Percentiles rank a stretch among this genome's conserved stretches.
Evolutionary conservation across 176 grass and related monocot genomes (phyloP).

Genomic region (Avena eriantha): DNA sequence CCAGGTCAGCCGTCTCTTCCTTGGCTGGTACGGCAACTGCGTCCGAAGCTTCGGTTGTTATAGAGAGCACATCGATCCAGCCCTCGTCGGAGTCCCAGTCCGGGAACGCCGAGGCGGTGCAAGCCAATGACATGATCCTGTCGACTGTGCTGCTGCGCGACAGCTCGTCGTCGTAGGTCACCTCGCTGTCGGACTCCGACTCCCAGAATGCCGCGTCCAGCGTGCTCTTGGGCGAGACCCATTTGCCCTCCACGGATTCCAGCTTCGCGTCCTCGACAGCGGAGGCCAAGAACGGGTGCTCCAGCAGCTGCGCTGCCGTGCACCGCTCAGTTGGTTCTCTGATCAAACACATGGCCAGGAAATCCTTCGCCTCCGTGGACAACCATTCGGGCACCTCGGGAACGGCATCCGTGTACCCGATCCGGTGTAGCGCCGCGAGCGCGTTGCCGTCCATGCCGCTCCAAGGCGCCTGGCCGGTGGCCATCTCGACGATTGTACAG

Average conservation of each 20-base stretch:
- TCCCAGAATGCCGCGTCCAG: slow-evolving; percentile 68
- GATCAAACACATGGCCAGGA: too few species aligned
- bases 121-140: slow-evolving; percentile 33
- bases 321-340: too few species aligned
- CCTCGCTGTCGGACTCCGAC: slow-evolving; percentile 42
- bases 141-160: background rate
- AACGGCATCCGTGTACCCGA: background rate
- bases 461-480: background rate
- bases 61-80: background rate
- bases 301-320: too few species aligned
- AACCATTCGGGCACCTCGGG: slow-evolving; percentile 56
- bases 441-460: too few species aligned
- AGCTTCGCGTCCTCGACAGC: background rate
- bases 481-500: background rate
- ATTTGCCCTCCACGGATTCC: background rate
- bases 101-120: slow-evolving; percentile 15
- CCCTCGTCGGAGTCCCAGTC: slow-evolving; percentile 35
- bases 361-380: slow-evolving; percentile 1
- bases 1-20: too few species aligned
- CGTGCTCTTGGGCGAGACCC: slow-evolving; percentile 82
- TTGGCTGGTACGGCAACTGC: too few species aligned
- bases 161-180: background rate
- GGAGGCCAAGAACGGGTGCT: too few species aligned
- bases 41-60: too few species aligned
- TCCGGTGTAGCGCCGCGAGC: too few species aligned